These are phyloP conservation scores for Globomyces sp. DNA, from an alignment of 371 early-diverging fungal species.

Conservation along the genomic window DNA sequence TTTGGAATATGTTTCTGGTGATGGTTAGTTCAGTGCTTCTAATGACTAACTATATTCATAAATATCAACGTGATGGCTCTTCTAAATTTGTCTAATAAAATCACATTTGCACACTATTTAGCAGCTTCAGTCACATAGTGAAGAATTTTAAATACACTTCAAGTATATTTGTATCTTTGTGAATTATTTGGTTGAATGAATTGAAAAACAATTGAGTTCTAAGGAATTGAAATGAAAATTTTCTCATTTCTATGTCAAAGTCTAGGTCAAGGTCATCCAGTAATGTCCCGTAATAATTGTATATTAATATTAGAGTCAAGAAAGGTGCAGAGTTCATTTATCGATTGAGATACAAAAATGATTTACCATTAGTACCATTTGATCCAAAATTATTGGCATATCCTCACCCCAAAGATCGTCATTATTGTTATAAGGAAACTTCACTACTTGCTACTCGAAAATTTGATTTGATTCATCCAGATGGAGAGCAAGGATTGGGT, in stretches of 20 bases:
- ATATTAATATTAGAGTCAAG: not conserved
- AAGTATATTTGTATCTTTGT: too few species aligned
- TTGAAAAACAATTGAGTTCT: too few species aligned
- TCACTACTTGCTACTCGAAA: not conserved
- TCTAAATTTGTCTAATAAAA: too few species aligned
- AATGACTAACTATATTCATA: slow-evolving; percentile 20
- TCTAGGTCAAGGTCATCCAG: not conserved
- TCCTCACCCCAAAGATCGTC: slow-evolving; percentile 1
- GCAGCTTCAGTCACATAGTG: too few species aligned
- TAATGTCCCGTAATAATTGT: not conserved
- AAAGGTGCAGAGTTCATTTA: not conserved
- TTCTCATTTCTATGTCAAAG: not conserved
- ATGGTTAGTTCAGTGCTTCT: slow-evolving; percentile 5
- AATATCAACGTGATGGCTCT: slow-evolving; percentile 13
- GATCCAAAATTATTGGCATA: slow-evolving; percentile 4
- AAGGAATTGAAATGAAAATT: not conserved
- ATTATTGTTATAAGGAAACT: slow-evolving; percentile 3
- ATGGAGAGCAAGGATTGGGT: slow-evolving; percentile 6
- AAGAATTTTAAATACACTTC: too few species aligned
- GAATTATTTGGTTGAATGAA: too few species aligned
- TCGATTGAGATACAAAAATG: not conserved
- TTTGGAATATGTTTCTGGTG: slow-evolving; percentile 32
- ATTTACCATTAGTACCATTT: not conserved
- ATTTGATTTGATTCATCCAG: slow-evolving; percentile 5
- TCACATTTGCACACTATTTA: too few species aligned